Base-by-base conservation (phyloP, 306 rosid species). In the Castanospermum australe region DNA sequence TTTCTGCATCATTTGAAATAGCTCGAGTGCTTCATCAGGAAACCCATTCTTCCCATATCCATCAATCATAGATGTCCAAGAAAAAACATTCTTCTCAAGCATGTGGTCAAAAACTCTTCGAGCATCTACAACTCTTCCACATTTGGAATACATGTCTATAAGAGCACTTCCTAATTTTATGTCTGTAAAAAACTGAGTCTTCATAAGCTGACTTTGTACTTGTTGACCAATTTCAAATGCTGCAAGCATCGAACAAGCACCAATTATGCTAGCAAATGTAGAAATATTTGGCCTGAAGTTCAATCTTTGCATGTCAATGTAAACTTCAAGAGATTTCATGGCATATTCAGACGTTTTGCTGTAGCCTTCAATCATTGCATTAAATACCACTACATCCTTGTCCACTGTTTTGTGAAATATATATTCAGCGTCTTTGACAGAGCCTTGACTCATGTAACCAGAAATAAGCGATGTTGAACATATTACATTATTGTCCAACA, bases 61-160 rank as follows among this genome's bases (percentile, higher is more conserved):
- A 82, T 94, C 99, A 28, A 94, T 89, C 97, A 91, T 89, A 57
- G 99, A 94, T 41, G 97, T 92, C 99, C 97, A 94, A 0, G 99
- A 89, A 84, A 91, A 92, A 8, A 94, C 95, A 75, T 94, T 94
- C 79, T 84, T 92, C 69, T 64, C 66, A 35, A 45, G 82, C 97
- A 94, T 94, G 77, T 84, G 82, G 75, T 91, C 81, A 22, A 94
- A 94, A 78, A 94, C 88, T 65, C 69, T 86, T 69, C 67, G 81
- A 36, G 93, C 97, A 5, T 91, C 98, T 13, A 41, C 83, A 51
- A 84, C 85, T 86, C 80, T 87, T 79, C 97, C 97, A 59, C 97
- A 94, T 70, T 94, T 94, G 18, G 92, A 86, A 86, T 89, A 89
- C 99, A 91, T 88, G 77, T 94, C 97, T 54, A 91, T 69, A 42